A percentile compares a stretch with the other conserved stretches of the same genome.
Evolutionary conservation across 2,329 filamentous ascomycete species (phyloP).

Genomic region (Neonectria faginata): DNA sequence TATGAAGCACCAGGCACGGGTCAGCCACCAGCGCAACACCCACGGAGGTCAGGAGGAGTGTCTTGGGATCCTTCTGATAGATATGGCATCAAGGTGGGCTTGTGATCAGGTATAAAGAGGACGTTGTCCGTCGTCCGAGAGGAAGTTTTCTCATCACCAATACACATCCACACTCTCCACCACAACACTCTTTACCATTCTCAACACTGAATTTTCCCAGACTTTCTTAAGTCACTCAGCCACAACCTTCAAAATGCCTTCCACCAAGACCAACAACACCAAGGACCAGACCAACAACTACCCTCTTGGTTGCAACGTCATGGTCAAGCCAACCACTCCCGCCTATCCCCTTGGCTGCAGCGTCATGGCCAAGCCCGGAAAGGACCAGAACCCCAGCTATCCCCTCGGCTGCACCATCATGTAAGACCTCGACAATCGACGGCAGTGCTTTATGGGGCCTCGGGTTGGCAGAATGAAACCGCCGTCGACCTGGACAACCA

Average conservation of each 20-base stretch:
- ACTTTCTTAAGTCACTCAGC: slow-evolving; percentile 44
- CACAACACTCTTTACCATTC: slow-evolving; percentile 42
- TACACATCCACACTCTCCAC: slow-evolving; percentile 35
- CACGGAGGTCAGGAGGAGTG: background rate
- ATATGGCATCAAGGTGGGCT: background rate
- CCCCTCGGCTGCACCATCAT: slow-evolving; percentile 50
- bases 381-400: slow-evolving; percentile 38
- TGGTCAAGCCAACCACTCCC: slow-evolving; percentile 45
- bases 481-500: background rate
- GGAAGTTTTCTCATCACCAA: slow-evolving; percentile 23
- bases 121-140: slow-evolving; percentile 8
- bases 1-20: slow-evolving; percentile 18
- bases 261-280: slow-evolving; percentile 43
- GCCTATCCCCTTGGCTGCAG: slow-evolving; percentile 46
- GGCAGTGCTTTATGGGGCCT: slow-evolving; percentile 5
- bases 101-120: slow-evolving; percentile 36
- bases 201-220: slow-evolving; percentile 41
- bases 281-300: slow-evolving; percentile 43
- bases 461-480: background rate
- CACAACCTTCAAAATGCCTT: slow-evolving; percentile 49
- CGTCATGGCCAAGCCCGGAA: slow-evolving; percentile 47
- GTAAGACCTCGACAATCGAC: slow-evolving; percentile 44
- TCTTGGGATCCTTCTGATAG: background rate
- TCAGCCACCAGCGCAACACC: background rate
- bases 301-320: slow-evolving; percentile 47